phyloP scores from a whole-genome alignment of 352 stramenopile species.

The Phytopythium mirpurense region DNA sequence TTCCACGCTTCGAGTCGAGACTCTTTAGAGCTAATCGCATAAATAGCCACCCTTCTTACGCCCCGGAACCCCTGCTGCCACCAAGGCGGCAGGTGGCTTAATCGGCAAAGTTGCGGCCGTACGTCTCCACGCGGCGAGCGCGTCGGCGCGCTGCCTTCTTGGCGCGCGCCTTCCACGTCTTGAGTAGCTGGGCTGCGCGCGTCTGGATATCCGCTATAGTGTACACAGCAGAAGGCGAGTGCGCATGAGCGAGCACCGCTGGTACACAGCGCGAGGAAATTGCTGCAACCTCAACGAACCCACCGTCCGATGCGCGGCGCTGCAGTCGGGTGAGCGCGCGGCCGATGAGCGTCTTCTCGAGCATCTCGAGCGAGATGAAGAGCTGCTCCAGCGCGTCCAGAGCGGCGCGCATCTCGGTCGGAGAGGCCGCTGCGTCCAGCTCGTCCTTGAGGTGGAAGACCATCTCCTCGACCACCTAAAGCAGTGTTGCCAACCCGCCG shows the following conservation, averaged over 20 bases:
- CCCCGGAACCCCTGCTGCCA: too few relatives aligned
- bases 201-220: conserved; percentile 28
- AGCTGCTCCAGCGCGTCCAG: conserved; percentile 52
- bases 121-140: conserved; percentile 51
- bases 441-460: conserved; percentile 65
- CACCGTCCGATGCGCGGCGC: conserved; percentile 17
- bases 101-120: conserved; percentile 63
- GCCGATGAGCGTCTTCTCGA: conserved; percentile 64
- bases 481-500: neutral
- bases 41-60: too few relatives aligned
- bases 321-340: conserved; percentile 29
- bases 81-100: too few relatives aligned
- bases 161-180: conserved; percentile 60
- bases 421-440: conserved; percentile 48
- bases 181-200: conserved; percentile 35
- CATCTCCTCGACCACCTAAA: conserved; percentile 46
- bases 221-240: neutral
- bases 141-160: conserved; percentile 62
- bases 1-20: too few relatives aligned
- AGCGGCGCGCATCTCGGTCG: conserved; percentile 35
- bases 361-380: conserved; percentile 78
- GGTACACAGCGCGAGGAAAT: too few relatives aligned
- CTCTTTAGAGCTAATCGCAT: too few relatives aligned
- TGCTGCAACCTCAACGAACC: neutral
- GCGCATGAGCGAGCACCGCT: too few relatives aligned